Percentiles rank a stretch among this genome's conserved stretches.
phyloP scores from a whole-genome alignment of 169 alveolate species.

The Neospora caninum region DNA sequence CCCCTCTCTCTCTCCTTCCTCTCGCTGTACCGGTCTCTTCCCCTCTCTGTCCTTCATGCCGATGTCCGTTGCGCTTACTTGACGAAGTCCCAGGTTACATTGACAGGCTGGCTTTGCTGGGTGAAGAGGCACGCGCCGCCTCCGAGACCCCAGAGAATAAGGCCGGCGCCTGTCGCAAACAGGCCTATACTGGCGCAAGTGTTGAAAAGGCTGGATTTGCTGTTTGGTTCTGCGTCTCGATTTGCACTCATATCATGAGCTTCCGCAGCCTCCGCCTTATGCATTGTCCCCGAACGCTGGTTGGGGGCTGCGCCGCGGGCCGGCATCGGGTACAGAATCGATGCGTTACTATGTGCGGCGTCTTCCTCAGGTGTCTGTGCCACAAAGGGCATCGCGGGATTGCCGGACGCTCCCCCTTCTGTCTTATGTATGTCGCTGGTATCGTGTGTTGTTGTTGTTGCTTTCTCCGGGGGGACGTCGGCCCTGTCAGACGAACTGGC shows the following conservation, averaged over 20 bases:
- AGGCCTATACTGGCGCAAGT: not conserved
- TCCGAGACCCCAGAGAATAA: not conserved
- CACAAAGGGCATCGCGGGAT: not conserved
- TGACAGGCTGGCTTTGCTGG: not conserved
- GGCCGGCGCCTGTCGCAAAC: conserved; percentile 13
- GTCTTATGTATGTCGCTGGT: too few species aligned
- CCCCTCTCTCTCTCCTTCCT: too few species aligned
- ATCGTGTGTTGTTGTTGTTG: too few species aligned
- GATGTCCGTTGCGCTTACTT: not conserved
- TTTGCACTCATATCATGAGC: not conserved
- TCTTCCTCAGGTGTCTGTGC: not conserved
- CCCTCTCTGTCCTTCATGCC: too few species aligned
- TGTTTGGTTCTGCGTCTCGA: not conserved
- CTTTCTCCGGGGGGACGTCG: too few species aligned
- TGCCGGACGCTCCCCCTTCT: too few species aligned
- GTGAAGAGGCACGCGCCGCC: conserved; percentile 30
- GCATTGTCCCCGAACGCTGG: not conserved
- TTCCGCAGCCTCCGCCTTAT: not conserved
- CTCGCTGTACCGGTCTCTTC: too few species aligned
- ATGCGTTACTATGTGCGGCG: not conserved
- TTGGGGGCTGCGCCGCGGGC: not conserved
- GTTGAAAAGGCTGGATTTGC: not conserved
- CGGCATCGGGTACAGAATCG: not conserved
- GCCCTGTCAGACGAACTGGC: too few species aligned
- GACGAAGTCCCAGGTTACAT: not conserved